phyloP scores from a whole-genome alignment of 2,329 filamentous ascomycete genomes.

The Botrytis sinoallii region DNA sequence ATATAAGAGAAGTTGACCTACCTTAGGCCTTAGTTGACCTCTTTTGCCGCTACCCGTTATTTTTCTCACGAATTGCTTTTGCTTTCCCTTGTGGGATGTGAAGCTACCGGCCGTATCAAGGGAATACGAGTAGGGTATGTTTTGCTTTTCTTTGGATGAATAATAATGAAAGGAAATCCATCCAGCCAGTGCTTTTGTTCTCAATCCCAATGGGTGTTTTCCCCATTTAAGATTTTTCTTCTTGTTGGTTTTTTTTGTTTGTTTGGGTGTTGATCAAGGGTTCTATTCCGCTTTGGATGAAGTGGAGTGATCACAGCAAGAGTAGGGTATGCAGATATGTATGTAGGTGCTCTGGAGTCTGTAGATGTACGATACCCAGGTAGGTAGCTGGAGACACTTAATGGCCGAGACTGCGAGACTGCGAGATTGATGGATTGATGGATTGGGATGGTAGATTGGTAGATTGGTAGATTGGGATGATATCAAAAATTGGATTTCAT shows the following conservation, averaged over 20 bases:
- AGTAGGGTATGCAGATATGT: background rate
- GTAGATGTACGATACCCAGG: too few species aligned
- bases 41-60: background rate
- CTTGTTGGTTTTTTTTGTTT: background rate
- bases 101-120: background rate
- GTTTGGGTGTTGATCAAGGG: background rate
- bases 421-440: too few species aligned
- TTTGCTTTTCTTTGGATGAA: background rate
- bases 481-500: too few species aligned
- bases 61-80: background rate
- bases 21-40: background rate
- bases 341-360: too few species aligned
- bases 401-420: too few species aligned
- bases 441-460: too few species aligned
- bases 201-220: background rate
- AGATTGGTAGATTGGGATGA: too few species aligned
- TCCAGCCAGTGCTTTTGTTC: background rate
- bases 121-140: background rate
- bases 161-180: background rate
- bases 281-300: background rate
- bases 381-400: too few species aligned
- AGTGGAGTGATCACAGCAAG: background rate
- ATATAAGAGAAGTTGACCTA: background rate
- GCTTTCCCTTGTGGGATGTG: background rate
- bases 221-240: background rate